phyloP scores from a whole-genome alignment of 1,139 yeast genomes.

The Pichiaceae sp. region DNA sequence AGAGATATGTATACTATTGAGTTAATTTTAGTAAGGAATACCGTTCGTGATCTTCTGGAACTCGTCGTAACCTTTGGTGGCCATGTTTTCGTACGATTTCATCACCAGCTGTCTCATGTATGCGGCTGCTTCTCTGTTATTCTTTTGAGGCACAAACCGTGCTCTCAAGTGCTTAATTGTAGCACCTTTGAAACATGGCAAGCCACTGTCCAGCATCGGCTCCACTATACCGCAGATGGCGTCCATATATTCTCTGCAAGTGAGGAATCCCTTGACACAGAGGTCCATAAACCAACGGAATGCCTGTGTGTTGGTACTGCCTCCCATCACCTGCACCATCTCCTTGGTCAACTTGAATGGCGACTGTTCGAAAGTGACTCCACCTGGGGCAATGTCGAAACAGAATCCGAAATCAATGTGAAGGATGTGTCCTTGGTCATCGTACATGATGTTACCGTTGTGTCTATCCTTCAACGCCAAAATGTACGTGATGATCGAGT shows the following conservation, averaged over 20 bases:
- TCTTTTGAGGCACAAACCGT: constrained; percentile 74
- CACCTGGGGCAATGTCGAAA: constrained; percentile 98
- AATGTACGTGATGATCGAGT: constrained; percentile 85
- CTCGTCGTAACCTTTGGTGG: constrained; percentile 94
- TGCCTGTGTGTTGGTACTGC: constrained; percentile 75
- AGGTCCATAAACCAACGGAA: constrained; percentile 92
- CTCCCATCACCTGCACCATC: constrained; percentile 95
- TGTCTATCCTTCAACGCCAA: constrained; percentile 96
- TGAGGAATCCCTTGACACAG: constrained; percentile 86
- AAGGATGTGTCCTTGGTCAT: constrained; percentile 85
- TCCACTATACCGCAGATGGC: constrained; percentile 75
- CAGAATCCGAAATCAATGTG: constrained; percentile 99
- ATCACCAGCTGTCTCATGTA: constrained; percentile 69
- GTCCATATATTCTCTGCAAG: constrained; percentile 86
- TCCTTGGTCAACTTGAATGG: constrained; percentile 96
- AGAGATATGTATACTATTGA: not conserved
- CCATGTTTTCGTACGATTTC: constrained; percentile 79
- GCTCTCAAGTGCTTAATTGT: constrained; percentile 71
- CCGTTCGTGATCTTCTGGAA: constrained; percentile 96
- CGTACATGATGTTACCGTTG: constrained; percentile 98
- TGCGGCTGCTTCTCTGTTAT: constrained; percentile 79
- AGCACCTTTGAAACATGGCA: constrained; percentile 88
- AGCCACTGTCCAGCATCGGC: constrained; percentile 93
- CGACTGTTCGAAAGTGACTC: constrained; percentile 93
- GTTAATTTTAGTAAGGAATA: constrained; percentile 65